Conservation (phyloP, 2,329 filamentous ascomycete genomes). For the Neopestalotiopsis sp. region DNA sequence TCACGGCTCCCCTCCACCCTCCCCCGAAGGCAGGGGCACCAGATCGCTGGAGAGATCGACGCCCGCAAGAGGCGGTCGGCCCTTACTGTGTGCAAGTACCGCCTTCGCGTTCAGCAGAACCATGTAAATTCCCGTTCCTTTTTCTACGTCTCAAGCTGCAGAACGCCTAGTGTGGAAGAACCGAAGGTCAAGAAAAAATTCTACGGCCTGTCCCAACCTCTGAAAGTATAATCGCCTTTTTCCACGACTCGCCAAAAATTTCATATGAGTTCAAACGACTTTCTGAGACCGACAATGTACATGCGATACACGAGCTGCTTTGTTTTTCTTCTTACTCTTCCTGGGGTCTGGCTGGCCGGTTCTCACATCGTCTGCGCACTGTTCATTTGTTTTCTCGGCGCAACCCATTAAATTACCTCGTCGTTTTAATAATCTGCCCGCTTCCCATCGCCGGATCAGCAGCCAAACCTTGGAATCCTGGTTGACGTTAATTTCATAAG, state of each 20-base stretch:
- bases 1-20: conserved; percentile 12
- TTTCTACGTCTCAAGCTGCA: neutral
- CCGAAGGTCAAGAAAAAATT: neutral
- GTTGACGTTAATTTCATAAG: conserved; percentile 20
- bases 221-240: neutral
- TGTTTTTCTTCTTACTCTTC: neutral
- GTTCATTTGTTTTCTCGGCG: conserved; percentile 2
- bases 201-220: neutral
- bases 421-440: conserved; percentile 11
- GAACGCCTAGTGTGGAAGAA: neutral
- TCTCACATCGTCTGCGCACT: neutral
- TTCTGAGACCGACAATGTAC: neutral
- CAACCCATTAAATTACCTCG: conserved; percentile 14
- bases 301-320: neutral
- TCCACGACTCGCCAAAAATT: neutral
- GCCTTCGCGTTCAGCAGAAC: neutral
- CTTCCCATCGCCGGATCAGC: conserved; percentile 15
- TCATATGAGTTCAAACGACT: neutral
- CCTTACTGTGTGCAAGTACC: conserved; percentile 3
- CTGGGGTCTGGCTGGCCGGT: neutral
- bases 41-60: conserved; percentile 16
- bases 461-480: conserved; percentile 17
- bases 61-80: conserved; percentile 10
- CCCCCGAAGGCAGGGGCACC: conserved; percentile 12
- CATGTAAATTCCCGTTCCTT: conserved; percentile 4